These are phyloP conservation scores for Salicornia ramosissima DNA, from an alignment of 148 eudicot genomes.

Conservation along the genomic window DNA sequence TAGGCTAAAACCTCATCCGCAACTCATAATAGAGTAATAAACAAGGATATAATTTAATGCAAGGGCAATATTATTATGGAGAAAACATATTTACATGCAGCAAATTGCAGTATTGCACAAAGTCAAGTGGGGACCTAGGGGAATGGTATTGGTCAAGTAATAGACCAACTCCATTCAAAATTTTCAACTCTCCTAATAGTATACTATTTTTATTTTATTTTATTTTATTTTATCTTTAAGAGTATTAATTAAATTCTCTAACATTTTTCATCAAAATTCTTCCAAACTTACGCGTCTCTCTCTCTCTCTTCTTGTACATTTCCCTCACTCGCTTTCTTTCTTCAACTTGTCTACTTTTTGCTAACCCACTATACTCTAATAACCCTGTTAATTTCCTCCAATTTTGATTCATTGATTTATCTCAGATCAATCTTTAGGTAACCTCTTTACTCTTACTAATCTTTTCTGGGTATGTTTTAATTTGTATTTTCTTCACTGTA, in stretches of 20 bases:
- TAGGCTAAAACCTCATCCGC: no score
- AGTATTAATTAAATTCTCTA: not conserved
- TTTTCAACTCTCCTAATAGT: not conserved
- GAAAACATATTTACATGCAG: no score
- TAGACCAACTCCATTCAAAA: conserved; percentile 15
- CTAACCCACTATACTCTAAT: not conserved
- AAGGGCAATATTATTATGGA: no score
- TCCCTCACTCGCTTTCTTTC: conserved; percentile 25
- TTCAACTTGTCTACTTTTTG: conserved; percentile 18
- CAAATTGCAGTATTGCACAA: no score
- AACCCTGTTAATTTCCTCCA: conserved; percentile 5
- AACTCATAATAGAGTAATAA: no score
- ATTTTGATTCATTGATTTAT: conserved; percentile 1
- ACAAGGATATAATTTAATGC: no score
- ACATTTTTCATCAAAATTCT: conserved; percentile 1
- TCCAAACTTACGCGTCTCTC: conserved; percentile 18
- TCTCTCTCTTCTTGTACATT: conserved; percentile 12
- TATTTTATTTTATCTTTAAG: no score
- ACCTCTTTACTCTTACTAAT: not conserved
- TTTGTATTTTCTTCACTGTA: not conserved
- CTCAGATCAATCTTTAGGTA: conserved; percentile 5
- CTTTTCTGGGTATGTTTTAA: conserved; percentile 12
- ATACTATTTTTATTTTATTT: not conserved
- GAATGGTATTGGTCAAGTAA: not conserved
- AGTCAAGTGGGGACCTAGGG: no score